Conservation (phyloP, 2,329 filamentous ascomycete genomes). For the Stachybotrys echinatus region DNA sequence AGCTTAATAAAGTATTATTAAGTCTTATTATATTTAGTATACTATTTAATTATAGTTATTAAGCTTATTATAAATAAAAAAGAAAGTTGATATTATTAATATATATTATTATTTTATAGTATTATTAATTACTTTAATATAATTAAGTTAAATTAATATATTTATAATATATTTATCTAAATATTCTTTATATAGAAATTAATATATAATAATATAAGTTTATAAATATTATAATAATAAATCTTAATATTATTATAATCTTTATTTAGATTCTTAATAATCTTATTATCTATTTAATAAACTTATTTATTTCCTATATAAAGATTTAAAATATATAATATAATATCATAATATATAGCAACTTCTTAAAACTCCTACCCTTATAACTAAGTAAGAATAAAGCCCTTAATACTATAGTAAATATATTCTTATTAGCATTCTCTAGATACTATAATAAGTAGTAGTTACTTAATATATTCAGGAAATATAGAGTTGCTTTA, state of each 20-base stretch:
- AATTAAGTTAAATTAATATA: background rate
- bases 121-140: background rate
- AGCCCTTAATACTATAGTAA: background rate
- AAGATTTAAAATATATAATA: background rate
- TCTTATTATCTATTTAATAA: too few species aligned
- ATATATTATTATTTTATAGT: background rate
- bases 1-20: too few species aligned
- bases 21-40: background rate
- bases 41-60: conserved; percentile 4
- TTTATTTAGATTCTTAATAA: background rate
- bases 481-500: background rate
- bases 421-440: background rate
- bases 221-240: background rate
- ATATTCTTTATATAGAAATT: background rate
- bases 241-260: background rate
- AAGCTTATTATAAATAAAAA: conserved; percentile 13
- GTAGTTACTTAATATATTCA: background rate
- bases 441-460: background rate
- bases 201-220: background rate
- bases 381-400: background rate
- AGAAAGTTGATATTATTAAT: conserved; percentile 6
- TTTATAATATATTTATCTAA: background rate
- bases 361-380: background rate
- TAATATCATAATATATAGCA: background rate
- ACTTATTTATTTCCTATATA: background rate